A percentile compares a stretch with the other conserved stretches of the same genome.
Evolutionary conservation across 768 basidiomycete species (phyloP).

Genomic region (Mycena galericulata): DNA sequence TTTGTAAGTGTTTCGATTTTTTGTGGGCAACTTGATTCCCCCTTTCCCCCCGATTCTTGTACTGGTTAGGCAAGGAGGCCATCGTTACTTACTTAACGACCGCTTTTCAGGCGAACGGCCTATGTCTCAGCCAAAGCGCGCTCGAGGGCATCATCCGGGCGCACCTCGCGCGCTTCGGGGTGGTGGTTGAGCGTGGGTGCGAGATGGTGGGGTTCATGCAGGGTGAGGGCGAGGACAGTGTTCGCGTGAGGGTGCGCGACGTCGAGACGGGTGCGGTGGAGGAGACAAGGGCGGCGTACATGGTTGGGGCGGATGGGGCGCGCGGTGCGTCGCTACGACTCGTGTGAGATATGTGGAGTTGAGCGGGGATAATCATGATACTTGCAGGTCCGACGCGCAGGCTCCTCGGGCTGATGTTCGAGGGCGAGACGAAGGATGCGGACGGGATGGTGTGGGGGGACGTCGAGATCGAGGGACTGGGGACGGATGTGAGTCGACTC

Average conservation of each 20-base stretch:
- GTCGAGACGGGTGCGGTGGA: conserved; percentile 24
- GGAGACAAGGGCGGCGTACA: conserved; percentile 26
- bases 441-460: conserved; percentile 42
- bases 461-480: conserved; percentile 38
- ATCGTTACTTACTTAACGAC: too few species aligned
- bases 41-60: too few species aligned
- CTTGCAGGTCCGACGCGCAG: conserved; percentile 35
- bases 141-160: conserved; percentile 36
- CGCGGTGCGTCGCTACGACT: conserved; percentile 33
- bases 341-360: too few species aligned
- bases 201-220: conserved; percentile 36
- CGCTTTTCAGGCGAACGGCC: conserved; percentile 31
- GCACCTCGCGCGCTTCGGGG: conserved; percentile 30
- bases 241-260: conserved; percentile 29
- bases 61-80: too few species aligned
- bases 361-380: neutral
- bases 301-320: conserved; percentile 38
- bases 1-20: conserved; percentile 29
- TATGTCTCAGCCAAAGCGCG: conserved; percentile 32
- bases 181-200: conserved; percentile 36
- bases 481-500: conserved; percentile 29
- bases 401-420: conserved; percentile 36
- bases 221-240: conserved; percentile 16
- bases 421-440: conserved; percentile 40
- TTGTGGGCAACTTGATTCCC: too few species aligned